Base-by-base conservation (phyloP, 2,329 filamentous ascomycete genomes). In the Talaromyces sp. region DNA sequence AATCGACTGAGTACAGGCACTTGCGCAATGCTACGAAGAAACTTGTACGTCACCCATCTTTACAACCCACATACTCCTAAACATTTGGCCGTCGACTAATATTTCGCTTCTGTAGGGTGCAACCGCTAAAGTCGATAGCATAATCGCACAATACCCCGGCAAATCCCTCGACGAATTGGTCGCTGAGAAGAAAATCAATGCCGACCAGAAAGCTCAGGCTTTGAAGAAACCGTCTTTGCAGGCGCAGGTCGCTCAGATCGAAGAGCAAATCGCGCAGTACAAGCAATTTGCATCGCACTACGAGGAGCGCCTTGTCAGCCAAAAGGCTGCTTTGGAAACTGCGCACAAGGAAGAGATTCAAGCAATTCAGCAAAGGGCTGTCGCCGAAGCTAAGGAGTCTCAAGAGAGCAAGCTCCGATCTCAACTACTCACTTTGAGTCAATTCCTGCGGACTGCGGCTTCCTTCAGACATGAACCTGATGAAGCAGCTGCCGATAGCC, bases 11-110 rank as follows among this genome's bases (percentile, higher is more conserved):
- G 9, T 63, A 52, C 64, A 96, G 92, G 83, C 92, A 87, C 77
- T 90, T 97, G 70, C 92, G 94, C 73, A 96, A 95, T 77, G 81
- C 95, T 72, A 90, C 88, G 82, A 98, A 97, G 85, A 97, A 97
- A 81, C 88, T 98, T 71, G 91, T 96, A 79, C 80, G 90, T 81
- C 40, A 50, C 47, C 56, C 33, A 27, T 40, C 34, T 14, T 23
- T 18, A 18, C 61, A 60, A 33, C n/a, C 10, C 18, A n/a, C 34
- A 30, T 28, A 23, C 30, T 28, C n/a, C 18, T 3, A 16, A 23
- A n/a, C 27, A 55, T 27, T 14, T 12, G 8, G 18, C 27, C 59
- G 23, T 69, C 74, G 36, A 71, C 67, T 63, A 60, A 31, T 30
- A 33, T 51, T 18, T 47, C 63, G 33, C 28, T 54, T 42, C 44